These are phyloP conservation scores for Microcos paniculata DNA, from an alignment of 345 rosid species.

Conservation along the genomic window DNA sequence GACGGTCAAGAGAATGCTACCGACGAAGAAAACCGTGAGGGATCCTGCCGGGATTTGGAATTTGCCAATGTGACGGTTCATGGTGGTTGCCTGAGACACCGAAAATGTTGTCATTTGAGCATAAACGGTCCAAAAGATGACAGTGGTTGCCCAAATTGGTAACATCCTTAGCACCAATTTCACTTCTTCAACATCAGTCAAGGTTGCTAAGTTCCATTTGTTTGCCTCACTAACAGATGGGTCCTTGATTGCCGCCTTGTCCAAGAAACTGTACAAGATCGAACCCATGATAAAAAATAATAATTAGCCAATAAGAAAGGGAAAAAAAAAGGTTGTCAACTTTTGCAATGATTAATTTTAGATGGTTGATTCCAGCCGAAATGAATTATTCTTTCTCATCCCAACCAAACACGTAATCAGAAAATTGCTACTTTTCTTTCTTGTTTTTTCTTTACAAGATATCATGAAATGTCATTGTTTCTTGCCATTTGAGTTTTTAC, in stretches of 20 bases:
- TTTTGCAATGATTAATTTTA: neutral
- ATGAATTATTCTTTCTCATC: neutral
- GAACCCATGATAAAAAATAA: neutral
- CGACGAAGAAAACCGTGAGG: conserved; percentile 74
- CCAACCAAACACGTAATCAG: neutral
- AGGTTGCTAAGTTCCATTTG: conserved; percentile 80
- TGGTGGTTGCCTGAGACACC: conserved; percentile 84
- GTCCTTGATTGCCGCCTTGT: conserved; percentile 74
- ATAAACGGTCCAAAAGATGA: conserved; percentile 93
- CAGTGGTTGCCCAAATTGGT: conserved; percentile 89
- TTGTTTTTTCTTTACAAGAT: neutral
- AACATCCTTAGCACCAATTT: conserved; percentile 82
- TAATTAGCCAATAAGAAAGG: neutral
- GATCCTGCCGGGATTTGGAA: conserved; percentile 80
- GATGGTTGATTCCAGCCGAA: neutral
- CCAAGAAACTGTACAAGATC: conserved; percentile 63
- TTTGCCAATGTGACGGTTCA: conserved; percentile 83
- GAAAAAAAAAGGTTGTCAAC: neutral
- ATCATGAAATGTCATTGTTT: conserved; percentile 5
- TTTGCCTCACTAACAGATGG: conserved; percentile 30
- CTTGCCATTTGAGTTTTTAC: neutral
- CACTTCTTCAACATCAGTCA: conserved; percentile 94
- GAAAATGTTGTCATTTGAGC: conserved; percentile 95
- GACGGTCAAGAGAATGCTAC: conserved; percentile 79
- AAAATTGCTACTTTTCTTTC: neutral